Evolutionary conservation across 805 yeast species (phyloP).

Genomic region (Debaryomyces prosopidis): DNA sequence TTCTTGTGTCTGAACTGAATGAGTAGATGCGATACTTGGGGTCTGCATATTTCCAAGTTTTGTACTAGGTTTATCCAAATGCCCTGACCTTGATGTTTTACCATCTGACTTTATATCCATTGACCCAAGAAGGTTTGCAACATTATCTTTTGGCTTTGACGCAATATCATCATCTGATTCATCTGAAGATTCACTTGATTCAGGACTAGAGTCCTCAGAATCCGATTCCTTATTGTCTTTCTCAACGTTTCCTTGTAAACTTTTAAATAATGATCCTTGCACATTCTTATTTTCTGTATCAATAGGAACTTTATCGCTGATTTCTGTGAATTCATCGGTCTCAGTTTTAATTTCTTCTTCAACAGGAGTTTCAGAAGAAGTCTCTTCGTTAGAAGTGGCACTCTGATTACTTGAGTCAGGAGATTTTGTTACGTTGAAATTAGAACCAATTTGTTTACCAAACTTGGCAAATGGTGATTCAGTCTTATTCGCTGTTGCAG

Average conservation of each 20-base stretch:
- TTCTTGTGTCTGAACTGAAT: no score
- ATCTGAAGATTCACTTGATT: background rate
- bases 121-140: no score
- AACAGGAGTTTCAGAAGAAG: background rate
- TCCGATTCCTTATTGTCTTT: slow-evolving; percentile 8
- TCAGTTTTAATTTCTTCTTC: background rate
- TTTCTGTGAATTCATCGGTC: background rate
- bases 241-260: slow-evolving; percentile 1
- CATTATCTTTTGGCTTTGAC: no score
- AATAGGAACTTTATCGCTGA: no score
- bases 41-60: no score
- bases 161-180: background rate
- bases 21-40: no score
- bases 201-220: background rate
- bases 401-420: background rate
- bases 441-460: no score
- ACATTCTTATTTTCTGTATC: background rate
- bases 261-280: background rate
- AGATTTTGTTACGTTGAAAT: background rate
- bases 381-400: background rate
- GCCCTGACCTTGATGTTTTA: no score
- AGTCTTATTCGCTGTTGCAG: background rate
- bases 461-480: background rate
- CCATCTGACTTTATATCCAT: no score
- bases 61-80: no score